phyloP scores from a whole-genome alignment of 371 early-diverging fungal genomes.

The Funneliformis caledonium region DNA sequence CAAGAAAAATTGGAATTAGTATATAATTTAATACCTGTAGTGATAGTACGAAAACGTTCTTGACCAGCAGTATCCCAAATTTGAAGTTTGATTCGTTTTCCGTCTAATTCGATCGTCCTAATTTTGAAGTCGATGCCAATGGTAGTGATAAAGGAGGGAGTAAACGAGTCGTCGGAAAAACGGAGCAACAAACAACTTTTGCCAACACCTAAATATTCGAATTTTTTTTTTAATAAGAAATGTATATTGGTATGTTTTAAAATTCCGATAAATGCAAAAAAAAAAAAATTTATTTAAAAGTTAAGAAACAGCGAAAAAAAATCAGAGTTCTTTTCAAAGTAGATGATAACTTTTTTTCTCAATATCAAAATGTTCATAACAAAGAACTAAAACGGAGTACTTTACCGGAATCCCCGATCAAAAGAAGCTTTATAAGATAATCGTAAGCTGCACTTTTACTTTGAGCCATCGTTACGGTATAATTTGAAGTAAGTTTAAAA shows the following conservation, averaged over 20 bases:
- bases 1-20: not conserved
- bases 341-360: too few species aligned
- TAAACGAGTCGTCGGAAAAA: slow-evolving; percentile 98
- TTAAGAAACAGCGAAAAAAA: too few species aligned
- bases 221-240: too few species aligned
- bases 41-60: slow-evolving; percentile 99
- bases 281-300: too few species aligned
- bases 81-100: slow-evolving; percentile 99
- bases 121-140: slow-evolving; percentile 99
- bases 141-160: slow-evolving; percentile 97
- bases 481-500: too few species aligned
- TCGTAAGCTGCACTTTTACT: slow-evolving; percentile 91
- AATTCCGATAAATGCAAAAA: too few species aligned
- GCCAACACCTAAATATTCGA: slow-evolving; percentile 77
- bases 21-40: slow-evolving; percentile 67
- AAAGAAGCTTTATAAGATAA: slow-evolving; percentile 98
- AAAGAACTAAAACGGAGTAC: not conserved
- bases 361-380: too few species aligned
- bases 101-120: slow-evolving; percentile 98
- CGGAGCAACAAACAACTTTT: slow-evolving; percentile 97
- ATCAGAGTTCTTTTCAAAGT: too few species aligned
- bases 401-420: slow-evolving; percentile 99
- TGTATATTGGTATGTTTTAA: too few species aligned
- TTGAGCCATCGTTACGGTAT: slow-evolving; percentile 62
- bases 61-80: slow-evolving; percentile 99